A percentile compares a stretch with the other conserved stretches of the same genome.
Evolutionary conservation across 1,139 yeast genomes (phyloP).

Genomic region (Maudiozyma humilis): DNA sequence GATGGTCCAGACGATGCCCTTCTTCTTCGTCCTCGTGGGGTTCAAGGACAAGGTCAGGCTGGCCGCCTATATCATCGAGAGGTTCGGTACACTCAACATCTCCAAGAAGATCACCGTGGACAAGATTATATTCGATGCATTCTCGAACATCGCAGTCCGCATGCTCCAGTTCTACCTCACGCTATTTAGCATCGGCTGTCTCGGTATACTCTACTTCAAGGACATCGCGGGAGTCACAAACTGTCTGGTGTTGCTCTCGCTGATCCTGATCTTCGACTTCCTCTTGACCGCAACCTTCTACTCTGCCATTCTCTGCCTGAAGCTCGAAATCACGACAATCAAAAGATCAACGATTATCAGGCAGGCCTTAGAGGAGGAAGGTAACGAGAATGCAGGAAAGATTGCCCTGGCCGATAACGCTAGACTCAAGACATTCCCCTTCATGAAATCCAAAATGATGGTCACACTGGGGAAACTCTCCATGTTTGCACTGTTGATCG

Average conservation of each 20-base stretch:
- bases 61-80: slow-evolving; percentile 42
- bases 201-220: slow-evolving; percentile 41
- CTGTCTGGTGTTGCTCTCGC: slow-evolving; percentile 71
- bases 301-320: slow-evolving; percentile 77
- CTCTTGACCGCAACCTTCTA: slow-evolving; percentile 73
- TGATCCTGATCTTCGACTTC: slow-evolving; percentile 67
- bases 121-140: slow-evolving; percentile 44
- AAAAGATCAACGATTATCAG: slow-evolving; percentile 75
- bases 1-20: slow-evolving; percentile 88
- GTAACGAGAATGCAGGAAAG: slow-evolving; percentile 71
- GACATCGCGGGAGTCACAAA: slow-evolving; percentile 61
- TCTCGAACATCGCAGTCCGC: slow-evolving; percentile 56
- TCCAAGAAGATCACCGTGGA: slow-evolving; percentile 30
- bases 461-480: slow-evolving; percentile 59
- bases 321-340: slow-evolving; percentile 82
- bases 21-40: slow-evolving; percentile 87
- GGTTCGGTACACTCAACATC: slow-evolving; percentile 30
- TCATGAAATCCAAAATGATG: slow-evolving; percentile 32
- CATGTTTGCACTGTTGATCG: slow-evolving; percentile 59
- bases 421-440: slow-evolving; percentile 21
- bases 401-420: slow-evolving; percentile 52
- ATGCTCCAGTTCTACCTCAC: slow-evolving; percentile 73
- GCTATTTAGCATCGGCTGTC: slow-evolving; percentile 61
- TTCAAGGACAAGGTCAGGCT: slow-evolving; percentile 79
- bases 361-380: slow-evolving; percentile 87